Percentiles rank a stretch among this genome's conserved stretches.
These are phyloP conservation scores for Fusarium odoratissimum DNA, from an alignment of 2,329 filamentous ascomycete genomes.

Conservation along the genomic window DNA sequence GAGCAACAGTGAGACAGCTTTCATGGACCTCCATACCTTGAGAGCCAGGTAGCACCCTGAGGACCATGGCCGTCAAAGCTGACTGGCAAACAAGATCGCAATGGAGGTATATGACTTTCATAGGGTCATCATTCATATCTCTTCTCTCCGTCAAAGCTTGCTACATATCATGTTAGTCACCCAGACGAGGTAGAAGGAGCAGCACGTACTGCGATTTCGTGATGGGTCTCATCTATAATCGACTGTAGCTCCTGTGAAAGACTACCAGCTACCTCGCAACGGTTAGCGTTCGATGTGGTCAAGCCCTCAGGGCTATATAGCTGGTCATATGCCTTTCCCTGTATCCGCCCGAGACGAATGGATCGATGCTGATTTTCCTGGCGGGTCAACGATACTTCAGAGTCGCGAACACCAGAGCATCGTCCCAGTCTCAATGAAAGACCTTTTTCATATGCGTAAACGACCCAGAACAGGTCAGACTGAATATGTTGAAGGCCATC, in stretches of 20 bases:
- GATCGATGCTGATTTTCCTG: constrained; percentile 29
- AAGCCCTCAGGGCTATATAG: constrained; percentile 47
- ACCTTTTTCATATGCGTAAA: constrained; percentile 52
- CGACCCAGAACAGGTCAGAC: constrained; percentile 49
- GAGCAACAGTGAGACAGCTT: constrained; percentile 49
- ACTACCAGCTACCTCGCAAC: background rate
- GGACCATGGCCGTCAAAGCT: constrained; percentile 50
- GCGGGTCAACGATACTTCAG: constrained; percentile 44
- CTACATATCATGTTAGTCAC: constrained; percentile 9
- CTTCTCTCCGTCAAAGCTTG: background rate
- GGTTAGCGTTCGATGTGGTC: background rate
- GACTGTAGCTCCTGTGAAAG: constrained; percentile 20
- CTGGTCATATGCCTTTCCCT: constrained; percentile 49
- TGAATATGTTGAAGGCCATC: background rate
- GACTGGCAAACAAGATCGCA: constrained; percentile 51
- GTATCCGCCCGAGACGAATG: constrained; percentile 41
- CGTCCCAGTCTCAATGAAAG: constrained; percentile 52
- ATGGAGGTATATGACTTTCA: constrained; percentile 48
- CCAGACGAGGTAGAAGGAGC: rapidly evolving
- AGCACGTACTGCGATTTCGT: constrained; percentile 18
- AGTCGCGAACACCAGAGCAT: constrained; percentile 49
- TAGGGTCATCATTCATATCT: constrained; percentile 25
- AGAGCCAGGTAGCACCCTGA: constrained; percentile 42
- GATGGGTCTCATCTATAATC: constrained; percentile 21
- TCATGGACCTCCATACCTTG: constrained; percentile 4